phyloP scores from a whole-genome alignment of 208 protist species.

The Leishmania aethiopica region DNA sequence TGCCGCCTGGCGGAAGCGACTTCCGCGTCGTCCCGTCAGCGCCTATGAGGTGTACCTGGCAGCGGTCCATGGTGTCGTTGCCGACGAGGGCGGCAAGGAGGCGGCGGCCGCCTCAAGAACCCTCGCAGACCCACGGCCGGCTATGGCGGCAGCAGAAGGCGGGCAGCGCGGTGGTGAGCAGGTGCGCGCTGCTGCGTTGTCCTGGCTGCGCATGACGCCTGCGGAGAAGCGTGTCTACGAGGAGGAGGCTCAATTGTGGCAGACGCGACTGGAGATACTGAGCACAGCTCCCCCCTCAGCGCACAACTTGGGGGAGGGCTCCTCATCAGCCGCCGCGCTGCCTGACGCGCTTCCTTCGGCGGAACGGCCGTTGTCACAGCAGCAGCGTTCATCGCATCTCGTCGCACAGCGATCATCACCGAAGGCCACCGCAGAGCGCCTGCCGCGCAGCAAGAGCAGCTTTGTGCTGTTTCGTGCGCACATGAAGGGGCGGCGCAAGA shows the following conservation, averaged over 20 bases:
- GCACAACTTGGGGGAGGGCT: not conserved
- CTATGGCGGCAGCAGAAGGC: constrained; percentile 4
- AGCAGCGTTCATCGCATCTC: not conserved
- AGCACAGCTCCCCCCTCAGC: not conserved
- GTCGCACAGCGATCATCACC: not conserved
- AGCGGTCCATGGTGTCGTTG: constrained; percentile 26
- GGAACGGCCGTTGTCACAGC: not conserved
- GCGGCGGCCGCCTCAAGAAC: not conserved
- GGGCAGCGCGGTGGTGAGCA: not conserved
- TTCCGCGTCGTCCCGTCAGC: constrained; percentile 19
- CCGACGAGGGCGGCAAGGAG: not conserved
- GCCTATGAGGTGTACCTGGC: constrained; percentile 28
- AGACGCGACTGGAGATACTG: not conserved
- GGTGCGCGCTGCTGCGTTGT: constrained; percentile 9
- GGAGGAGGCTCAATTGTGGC: constrained; percentile 20
- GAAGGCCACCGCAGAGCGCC: not conserved
- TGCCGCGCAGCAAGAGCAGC: constrained; percentile 17
- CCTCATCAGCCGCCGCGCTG: not conserved
- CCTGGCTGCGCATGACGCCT: constrained; percentile 20
- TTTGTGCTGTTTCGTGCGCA: constrained; percentile 38
- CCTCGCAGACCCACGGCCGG: constrained; percentile 3
- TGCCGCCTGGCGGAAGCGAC: not conserved
- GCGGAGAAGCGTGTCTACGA: constrained; percentile 19
- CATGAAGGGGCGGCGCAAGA: constrained; percentile 16
- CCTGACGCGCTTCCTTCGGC: not conserved